A percentile compares a stretch with the other conserved stretches of the same genome.
Evolutionary conservation across 139 green algal species (phyloP).

Genomic region (Closterium sp.): DNA sequence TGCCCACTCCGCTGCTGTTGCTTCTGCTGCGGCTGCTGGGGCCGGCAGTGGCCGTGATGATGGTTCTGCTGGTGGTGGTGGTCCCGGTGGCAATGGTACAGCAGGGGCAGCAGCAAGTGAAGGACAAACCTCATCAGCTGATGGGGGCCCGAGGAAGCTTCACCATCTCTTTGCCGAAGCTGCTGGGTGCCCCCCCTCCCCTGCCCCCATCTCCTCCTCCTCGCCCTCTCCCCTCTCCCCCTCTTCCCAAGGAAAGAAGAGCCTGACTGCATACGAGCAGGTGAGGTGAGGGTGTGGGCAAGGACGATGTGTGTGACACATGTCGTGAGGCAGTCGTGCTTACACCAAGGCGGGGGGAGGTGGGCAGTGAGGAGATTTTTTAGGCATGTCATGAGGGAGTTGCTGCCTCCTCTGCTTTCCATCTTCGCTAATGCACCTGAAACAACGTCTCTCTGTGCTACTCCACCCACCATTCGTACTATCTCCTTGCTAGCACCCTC

Average conservation of each 20-base stretch:
- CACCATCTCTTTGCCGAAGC: not conserved
- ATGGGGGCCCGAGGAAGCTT: not conserved
- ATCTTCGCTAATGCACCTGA: too few species aligned
- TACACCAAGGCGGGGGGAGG: not conserved
- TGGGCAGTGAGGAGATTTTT: not conserved
- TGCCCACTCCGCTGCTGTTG: not conserved
- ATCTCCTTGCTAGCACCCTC: too few species aligned
- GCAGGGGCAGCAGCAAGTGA: not conserved
- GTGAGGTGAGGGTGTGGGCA: not conserved
- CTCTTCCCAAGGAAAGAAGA: not conserved
- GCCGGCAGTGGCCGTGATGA: not conserved
- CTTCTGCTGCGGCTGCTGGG: not conserved
- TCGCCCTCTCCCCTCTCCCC: not conserved
- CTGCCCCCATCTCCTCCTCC: not conserved
- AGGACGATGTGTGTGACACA: not conserved
- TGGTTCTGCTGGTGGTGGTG: not conserved
- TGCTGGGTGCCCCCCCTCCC: not conserved
- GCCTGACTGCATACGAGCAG: not conserved
- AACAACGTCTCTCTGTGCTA: too few species aligned
- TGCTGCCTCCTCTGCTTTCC: not conserved
- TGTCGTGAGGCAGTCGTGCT: not conserved
- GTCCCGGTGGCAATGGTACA: not conserved
- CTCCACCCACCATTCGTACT: too few species aligned
- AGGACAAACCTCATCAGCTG: not conserved
- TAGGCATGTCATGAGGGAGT: not conserved